phyloP scores from a whole-genome alignment of 1,284 basidiomycete genomes.

The Tilletia caries region DNA sequence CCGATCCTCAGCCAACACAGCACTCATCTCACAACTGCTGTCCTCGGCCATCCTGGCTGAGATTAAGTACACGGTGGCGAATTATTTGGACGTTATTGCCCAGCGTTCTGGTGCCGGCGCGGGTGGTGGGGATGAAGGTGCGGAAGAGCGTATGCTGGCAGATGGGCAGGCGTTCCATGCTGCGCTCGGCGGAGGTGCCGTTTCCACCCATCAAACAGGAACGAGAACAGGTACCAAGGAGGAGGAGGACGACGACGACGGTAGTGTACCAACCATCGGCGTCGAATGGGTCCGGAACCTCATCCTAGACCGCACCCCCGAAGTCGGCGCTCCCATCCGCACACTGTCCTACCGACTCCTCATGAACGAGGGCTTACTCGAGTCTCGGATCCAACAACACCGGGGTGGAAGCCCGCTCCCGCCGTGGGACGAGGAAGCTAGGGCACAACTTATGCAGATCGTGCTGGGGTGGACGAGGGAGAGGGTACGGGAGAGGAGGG shows the following conservation, averaged over 20 bases:
- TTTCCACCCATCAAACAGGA: neutral
- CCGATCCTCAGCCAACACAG: neutral
- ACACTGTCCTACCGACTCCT: neutral
- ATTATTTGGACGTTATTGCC: neutral
- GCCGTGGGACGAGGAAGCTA: neutral
- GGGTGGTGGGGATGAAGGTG: neutral
- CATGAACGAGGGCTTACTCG: neutral
- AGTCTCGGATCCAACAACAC: neutral
- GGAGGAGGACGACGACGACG: neutral
- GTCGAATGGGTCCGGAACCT: neutral
- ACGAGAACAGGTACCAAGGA: too few relatives aligned
- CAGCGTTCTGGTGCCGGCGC: neutral
- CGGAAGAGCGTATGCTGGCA: neutral
- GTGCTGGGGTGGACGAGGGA: neutral
- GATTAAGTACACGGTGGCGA: neutral
- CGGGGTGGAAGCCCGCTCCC: neutral
- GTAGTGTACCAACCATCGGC: neutral
- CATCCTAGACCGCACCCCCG: neutral
- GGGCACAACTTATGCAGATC: neutral
- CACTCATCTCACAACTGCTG: neutral
- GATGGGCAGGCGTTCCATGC: neutral
- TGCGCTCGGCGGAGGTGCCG: neutral
- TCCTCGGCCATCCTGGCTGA: neutral
- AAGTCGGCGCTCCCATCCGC: neutral
- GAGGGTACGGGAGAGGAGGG: neutral